Conservation (phyloP, 257 asterid species). For the Ajuga chamaepitys region DNA sequence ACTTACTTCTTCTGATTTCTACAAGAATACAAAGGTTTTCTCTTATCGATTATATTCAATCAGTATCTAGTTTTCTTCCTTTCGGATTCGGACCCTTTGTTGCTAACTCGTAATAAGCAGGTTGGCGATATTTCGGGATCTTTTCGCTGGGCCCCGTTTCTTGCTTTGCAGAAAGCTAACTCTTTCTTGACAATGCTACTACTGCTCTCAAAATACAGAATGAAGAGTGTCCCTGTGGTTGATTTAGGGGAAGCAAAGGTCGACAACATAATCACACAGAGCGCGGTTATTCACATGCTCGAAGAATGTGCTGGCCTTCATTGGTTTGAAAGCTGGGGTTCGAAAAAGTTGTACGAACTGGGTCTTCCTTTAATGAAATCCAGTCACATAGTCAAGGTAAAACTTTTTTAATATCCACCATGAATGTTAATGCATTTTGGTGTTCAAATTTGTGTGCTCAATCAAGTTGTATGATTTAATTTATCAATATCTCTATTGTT, state of each 20-base stretch:
- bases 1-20: constrained; percentile 75
- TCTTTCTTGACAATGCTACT: constrained; percentile 95
- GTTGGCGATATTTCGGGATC: constrained; percentile 92
- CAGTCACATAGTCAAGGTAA: constrained; percentile 63
- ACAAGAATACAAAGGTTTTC: constrained; percentile 81
- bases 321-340: constrained; percentile 99
- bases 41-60: neutral
- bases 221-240: constrained; percentile 95
- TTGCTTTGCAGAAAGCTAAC: constrained; percentile 86
- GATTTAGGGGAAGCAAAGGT: constrained; percentile 79
- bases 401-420: too few relatives aligned
- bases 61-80: neutral
- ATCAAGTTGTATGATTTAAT: too few relatives aligned
- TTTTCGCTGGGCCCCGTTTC: constrained; percentile 99
- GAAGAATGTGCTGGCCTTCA: constrained; percentile 93
- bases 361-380: constrained; percentile 83
- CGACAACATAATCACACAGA: constrained; percentile 79
- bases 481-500: neutral
- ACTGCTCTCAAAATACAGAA: constrained; percentile 80
- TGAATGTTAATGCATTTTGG: too few relatives aligned
- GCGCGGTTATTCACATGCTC: constrained; percentile 97
- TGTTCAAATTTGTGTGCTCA: too few relatives aligned
- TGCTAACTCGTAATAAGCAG: constrained; percentile 28
- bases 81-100: neutral
- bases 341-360: constrained; percentile 73